Conservation (phyloP, 768 basidiomycete species). For the Polyporus arcularius region DNA sequence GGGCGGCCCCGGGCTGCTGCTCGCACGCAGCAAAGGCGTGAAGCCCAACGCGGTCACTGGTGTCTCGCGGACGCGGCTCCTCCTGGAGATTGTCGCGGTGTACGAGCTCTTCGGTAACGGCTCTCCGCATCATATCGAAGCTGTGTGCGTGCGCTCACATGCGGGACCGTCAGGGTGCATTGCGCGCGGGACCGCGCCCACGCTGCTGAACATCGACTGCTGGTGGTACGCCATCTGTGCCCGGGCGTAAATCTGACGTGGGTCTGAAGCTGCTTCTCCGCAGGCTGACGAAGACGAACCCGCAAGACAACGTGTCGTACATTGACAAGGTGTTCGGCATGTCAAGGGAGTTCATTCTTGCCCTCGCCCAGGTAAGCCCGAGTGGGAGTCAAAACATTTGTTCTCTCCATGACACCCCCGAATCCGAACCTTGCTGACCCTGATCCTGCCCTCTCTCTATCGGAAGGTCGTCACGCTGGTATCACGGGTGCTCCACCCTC, state of each 20-base stretch:
- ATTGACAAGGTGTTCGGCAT: slow-evolving; percentile 50
- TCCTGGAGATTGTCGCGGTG: slow-evolving; percentile 45
- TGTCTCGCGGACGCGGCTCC: slow-evolving; percentile 36
- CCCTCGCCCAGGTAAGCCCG: slow-evolving; percentile 31
- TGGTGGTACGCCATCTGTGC: slow-evolving; percentile 40
- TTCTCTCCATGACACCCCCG: not conserved
- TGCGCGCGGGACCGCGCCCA: slow-evolving; percentile 37
- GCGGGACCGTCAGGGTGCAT: slow-evolving; percentile 33
- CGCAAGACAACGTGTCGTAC: slow-evolving; percentile 33
- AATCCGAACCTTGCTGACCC: not conserved
- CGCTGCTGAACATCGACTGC: slow-evolving; percentile 34
- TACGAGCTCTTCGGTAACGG: slow-evolving; percentile 42
- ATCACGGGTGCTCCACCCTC: slow-evolving; percentile 20
- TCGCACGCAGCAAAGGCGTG: slow-evolving; percentile 33
- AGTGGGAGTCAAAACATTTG: not conserved
- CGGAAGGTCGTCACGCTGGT: slow-evolving; percentile 24
- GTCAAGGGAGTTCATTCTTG: slow-evolving; percentile 30
- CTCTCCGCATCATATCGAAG: slow-evolving; percentile 3
- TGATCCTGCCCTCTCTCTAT: not conserved
- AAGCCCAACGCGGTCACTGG: slow-evolving; percentile 27
- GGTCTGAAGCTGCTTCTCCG: not conserved
- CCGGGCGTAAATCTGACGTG: not conserved
- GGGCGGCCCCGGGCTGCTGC: slow-evolving; percentile 42
- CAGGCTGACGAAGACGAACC: slow-evolving; percentile 35
- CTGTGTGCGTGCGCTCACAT: slow-evolving; percentile 7